phyloP scores from a whole-genome alignment of 306 rosid species.

The Clitoria ternatea region DNA sequence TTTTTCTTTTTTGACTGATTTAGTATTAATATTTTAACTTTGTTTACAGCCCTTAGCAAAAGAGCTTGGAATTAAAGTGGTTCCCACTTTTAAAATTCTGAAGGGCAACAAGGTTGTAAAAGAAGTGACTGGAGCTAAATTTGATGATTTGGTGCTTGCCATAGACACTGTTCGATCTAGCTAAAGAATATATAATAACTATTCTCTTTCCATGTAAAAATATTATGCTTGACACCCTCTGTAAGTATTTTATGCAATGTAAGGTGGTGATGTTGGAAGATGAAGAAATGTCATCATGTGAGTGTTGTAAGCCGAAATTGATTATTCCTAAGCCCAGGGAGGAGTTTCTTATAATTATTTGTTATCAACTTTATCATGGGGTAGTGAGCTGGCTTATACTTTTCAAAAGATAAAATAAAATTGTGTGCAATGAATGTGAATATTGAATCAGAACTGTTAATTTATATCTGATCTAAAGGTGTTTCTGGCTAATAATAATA shows the following conservation, averaged over 20 bases:
- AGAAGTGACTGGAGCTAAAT: conserved; percentile 90
- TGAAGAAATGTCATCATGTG: conserved; percentile 24
- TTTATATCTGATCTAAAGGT: neutral
- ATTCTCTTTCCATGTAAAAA: conserved; percentile 10
- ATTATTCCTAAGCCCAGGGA: neutral
- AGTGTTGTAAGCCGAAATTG: neutral
- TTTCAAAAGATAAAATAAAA: neutral
- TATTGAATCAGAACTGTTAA: neutral
- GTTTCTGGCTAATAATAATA: too few species aligned
- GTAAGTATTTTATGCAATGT: conserved; percentile 36
- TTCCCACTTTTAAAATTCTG: conserved; percentile 92
- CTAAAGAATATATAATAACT: conserved; percentile 14
- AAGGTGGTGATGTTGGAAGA: conserved; percentile 22
- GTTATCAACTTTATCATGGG: neutral
- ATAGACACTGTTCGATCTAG: conserved; percentile 68
- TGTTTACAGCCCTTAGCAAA: conserved; percentile 82
- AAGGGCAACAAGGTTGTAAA: conserved; percentile 75
- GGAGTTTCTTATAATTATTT: conserved; percentile 15
- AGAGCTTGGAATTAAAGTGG: conserved; percentile 94
- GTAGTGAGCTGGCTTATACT: neutral
- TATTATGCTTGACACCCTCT: conserved; percentile 26
- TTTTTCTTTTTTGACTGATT: too few species aligned
- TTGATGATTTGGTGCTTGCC: conserved; percentile 76
- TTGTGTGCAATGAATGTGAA: neutral
- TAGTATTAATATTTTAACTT: conserved; percentile 21